Evolutionary conservation across 1,139 yeast species (phyloP).

Genomic region (Pichia sp.): DNA sequence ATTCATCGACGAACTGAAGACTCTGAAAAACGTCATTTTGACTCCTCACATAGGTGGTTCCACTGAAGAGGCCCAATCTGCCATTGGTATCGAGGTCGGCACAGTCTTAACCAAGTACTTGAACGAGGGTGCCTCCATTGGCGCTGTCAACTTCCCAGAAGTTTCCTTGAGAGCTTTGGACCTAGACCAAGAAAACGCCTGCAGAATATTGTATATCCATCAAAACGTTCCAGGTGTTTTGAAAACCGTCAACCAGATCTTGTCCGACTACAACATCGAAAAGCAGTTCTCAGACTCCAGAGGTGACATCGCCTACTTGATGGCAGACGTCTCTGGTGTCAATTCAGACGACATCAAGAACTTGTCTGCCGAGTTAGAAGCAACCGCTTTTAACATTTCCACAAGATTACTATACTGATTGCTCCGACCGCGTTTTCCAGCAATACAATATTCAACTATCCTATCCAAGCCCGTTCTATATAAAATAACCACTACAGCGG

Average conservation of each 20-base stretch:
- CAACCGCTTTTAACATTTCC: slow-evolving; percentile 86
- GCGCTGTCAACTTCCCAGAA: slow-evolving; percentile 99
- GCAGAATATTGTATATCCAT: slow-evolving; percentile 93
- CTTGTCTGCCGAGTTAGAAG: slow-evolving; percentile 80
- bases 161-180: slow-evolving; percentile 86
- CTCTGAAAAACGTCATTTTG: slow-evolving; percentile 82
- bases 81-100: slow-evolving; percentile 95
- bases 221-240: slow-evolving; percentile 98
- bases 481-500: neutral
- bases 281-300: slow-evolving; percentile 95
- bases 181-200: slow-evolving; percentile 81
- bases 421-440: neutral
- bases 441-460: slow-evolving; percentile 1
- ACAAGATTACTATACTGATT: slow-evolving; percentile 80
- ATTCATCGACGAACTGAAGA: slow-evolving; percentile 80
- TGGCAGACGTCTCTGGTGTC: slow-evolving; percentile 96
- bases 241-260: slow-evolving; percentile 93
- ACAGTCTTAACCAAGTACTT: slow-evolving; percentile 82
- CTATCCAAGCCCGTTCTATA: neutral
- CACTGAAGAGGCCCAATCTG: slow-evolving; percentile 97
- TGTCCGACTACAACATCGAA: slow-evolving; percentile 93
- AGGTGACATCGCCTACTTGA: slow-evolving; percentile 93
- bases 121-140: slow-evolving; percentile 93
- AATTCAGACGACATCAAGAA: slow-evolving; percentile 75
- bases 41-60: slow-evolving; percentile 99